These are phyloP conservation scores for Ogataea glucozyma DNA, from an alignment of 805 yeast genomes.

Conservation along the genomic window DNA sequence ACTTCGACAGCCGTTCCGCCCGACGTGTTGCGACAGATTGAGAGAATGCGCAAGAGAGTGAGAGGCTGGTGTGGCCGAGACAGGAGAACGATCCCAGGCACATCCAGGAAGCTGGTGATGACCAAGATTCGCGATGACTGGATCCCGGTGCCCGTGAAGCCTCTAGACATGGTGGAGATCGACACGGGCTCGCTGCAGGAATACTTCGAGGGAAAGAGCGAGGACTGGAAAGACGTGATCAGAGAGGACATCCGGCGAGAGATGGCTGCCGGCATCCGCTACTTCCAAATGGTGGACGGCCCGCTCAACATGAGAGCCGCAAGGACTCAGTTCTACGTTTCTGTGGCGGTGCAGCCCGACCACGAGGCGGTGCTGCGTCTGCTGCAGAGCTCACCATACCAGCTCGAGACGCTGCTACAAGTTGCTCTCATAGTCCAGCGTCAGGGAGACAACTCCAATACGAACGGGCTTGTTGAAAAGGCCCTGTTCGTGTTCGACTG, in stretches of 20 bases:
- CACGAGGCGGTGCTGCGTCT: slow-evolving; percentile 67
- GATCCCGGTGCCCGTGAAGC: slow-evolving; percentile 68
- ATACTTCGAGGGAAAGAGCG: slow-evolving; percentile 34
- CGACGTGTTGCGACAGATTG: slow-evolving; percentile 64
- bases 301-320: slow-evolving; percentile 35
- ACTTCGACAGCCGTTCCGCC: slow-evolving; percentile 70
- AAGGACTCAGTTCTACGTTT: slow-evolving; percentile 50
- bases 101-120: slow-evolving; percentile 62
- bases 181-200: slow-evolving; percentile 39
- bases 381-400: slow-evolving; percentile 67
- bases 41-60: slow-evolving; percentile 54
- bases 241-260: slow-evolving; percentile 40
- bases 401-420: slow-evolving; percentile 75
- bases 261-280: slow-evolving; percentile 49
- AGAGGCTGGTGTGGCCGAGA: slow-evolving; percentile 88
- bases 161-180: slow-evolving; percentile 60
- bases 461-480: slow-evolving; percentile 74
- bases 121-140: slow-evolving; percentile 79
- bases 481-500: slow-evolving; percentile 81
- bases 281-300: slow-evolving; percentile 51
- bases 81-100: slow-evolving; percentile 71
- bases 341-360: slow-evolving; percentile 73
- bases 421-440: slow-evolving; percentile 71
- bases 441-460: slow-evolving; percentile 73
- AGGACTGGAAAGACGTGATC: slow-evolving; percentile 55